A percentile compares a stretch with the other conserved stretches of the same genome.
These are phyloP conservation scores for Hibiscus mutabilis DNA, from an alignment of 345 rosid species.

Conservation along the genomic window DNA sequence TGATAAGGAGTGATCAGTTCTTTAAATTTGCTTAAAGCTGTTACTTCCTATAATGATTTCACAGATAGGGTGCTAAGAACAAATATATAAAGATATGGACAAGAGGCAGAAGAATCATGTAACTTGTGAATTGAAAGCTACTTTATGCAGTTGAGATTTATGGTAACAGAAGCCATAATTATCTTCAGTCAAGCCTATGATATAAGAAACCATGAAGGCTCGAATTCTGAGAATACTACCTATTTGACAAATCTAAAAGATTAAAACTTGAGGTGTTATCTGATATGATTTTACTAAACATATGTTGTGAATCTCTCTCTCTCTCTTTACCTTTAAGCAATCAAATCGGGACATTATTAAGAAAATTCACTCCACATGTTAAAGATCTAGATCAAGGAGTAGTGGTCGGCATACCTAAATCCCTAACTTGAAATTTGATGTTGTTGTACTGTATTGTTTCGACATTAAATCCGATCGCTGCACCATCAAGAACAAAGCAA, in stretches of 20 bases:
- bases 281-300: neutral
- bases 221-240: neutral
- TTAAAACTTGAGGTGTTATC: neutral
- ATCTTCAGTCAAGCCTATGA: neutral
- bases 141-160: no score
- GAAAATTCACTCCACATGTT: neutral
- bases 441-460: constrained; percentile 93
- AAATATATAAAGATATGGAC: no score
- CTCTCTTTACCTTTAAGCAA: neutral
- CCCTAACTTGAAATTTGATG: constrained; percentile 93
- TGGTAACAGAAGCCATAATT: no score
- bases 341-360: neutral
- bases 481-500: constrained; percentile 14
- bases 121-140: no score
- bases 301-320: neutral
- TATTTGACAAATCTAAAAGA: neutral
- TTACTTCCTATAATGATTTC: no score
- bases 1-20: no score
- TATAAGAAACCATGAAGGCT: neutral
- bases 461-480: constrained; percentile 96
- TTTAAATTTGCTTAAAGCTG: no score
- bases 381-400: constrained; percentile 7
- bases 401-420: constrained; percentile 45
- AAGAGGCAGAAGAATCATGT: no score
- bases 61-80: no score